These are phyloP conservation scores for Suillus decipiens DNA, from an alignment of 768 basidiomycete species.

Conservation along the genomic window DNA sequence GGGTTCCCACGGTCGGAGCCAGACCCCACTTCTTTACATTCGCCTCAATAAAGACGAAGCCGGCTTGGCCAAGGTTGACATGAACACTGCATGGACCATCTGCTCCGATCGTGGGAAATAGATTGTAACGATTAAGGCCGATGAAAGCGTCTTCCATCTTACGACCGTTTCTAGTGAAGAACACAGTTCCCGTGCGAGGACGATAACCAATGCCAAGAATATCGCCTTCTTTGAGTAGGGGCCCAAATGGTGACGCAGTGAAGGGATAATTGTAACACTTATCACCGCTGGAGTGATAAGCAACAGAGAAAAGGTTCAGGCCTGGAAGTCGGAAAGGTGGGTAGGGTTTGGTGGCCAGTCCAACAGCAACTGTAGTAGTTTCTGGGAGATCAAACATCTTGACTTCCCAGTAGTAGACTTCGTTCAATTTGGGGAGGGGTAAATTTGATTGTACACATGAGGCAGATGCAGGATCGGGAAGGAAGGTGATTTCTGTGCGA, in stretches of 20 bases:
- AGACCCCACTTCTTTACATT: conserved; percentile 99
- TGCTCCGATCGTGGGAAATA: conserved; percentile 97
- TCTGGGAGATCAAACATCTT: conserved; percentile 98
- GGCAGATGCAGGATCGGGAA: conserved; percentile 92
- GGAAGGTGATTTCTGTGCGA: conserved; percentile 96
- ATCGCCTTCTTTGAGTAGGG: conserved; percentile 88
- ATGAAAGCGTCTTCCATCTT: conserved; percentile 96
- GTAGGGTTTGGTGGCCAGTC: conserved; percentile 95
- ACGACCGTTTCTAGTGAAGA: conserved; percentile 97
- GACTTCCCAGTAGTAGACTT: conserved; percentile 99
- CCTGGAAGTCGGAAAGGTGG: conserved; percentile 93
- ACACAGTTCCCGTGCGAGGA: conserved; percentile 96
- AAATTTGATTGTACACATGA: conserved; percentile 97
- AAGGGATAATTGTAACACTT: conserved; percentile 98
- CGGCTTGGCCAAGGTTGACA: conserved; percentile 96
- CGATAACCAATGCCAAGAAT: conserved; percentile 95
- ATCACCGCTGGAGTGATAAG: conserved; percentile 95
- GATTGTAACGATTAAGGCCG: conserved; percentile 86
- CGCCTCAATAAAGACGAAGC: conserved; percentile 99
- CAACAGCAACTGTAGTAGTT: conserved; percentile 86
- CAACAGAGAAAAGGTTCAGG: conserved; percentile 82
- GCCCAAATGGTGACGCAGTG: conserved; percentile 80
- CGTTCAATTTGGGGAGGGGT: conserved; percentile 95
- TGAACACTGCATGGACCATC: conserved; percentile 96
- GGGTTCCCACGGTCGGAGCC: conserved; percentile 94